These are phyloP conservation scores for Ophiostoma sp. DNA, from an alignment of 2,329 filamentous ascomycete genomes.

Conservation along the genomic window DNA sequence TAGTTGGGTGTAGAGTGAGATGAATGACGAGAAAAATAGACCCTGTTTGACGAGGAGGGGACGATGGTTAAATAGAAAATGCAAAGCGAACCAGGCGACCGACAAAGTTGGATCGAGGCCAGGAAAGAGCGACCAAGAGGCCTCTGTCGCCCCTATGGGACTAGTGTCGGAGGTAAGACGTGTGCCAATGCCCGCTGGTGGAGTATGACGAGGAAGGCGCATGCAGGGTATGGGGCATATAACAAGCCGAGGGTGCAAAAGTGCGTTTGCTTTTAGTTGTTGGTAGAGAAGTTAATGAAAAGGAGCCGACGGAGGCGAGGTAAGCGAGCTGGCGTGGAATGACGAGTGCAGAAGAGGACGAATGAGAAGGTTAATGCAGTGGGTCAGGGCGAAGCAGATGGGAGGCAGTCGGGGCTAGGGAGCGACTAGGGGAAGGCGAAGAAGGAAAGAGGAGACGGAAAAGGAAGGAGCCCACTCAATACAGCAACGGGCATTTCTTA, in stretches of 20 bases:
- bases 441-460: neutral
- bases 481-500: conserved; percentile 5
- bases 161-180: conserved; percentile 14
- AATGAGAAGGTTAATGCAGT: neutral
- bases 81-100: neutral
- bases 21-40: neutral
- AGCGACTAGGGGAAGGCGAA: neutral
- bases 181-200: neutral
- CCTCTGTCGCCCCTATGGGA: neutral
- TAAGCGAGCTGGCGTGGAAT: neutral
- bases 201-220: neutral
- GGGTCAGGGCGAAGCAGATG: neutral
- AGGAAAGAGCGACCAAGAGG: neutral
- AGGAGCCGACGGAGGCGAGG: neutral
- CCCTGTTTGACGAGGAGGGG: neutral
- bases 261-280: neutral
- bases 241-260: neutral
- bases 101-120: neutral
- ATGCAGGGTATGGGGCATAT: neutral
- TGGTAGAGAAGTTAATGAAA: neutral
- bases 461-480: neutral
- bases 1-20: neutral
- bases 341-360: neutral
- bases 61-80: conserved; percentile 8
- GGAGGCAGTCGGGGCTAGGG: neutral